Base-by-base conservation (phyloP, 495 filamentous ascomycete genomes). In the Extremus antarcticus region DNA sequence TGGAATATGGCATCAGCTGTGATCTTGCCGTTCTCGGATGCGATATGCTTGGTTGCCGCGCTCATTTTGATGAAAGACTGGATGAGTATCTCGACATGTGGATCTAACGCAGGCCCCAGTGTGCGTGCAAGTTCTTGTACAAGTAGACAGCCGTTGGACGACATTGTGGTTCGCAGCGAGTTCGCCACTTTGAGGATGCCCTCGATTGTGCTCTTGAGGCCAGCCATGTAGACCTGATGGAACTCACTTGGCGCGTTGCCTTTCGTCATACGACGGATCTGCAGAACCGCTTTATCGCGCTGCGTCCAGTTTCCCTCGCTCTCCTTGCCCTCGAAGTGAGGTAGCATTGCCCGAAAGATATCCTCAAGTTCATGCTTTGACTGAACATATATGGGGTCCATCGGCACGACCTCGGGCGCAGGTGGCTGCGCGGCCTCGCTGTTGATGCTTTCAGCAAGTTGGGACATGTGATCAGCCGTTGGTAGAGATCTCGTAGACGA, bases 61-160 rank as follows among this genome's bases (percentile, higher is more conserved):
- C 83, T 91, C 50, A 95, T 78, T 65, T 95, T 95, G 70, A 95
- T 80, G 57, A 95, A 76, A 55, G 84, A 88, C 54, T 92, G 88
- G 68, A 97, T 80, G 8, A 96, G 74, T 16, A 95, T 78, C 63
- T 98, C 92, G 20, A 92, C 83, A 82, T 94, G 89, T 1, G 84
- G 74, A 62, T 98, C 92, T 43, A 97, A 78, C 54, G 75, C 84
- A 0, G 89, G 76, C 1, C 89, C 88, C 43, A 84, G 82, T 17
- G 76, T 79, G 54, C 74, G 80, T 11, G 88, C 90, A 21, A 96
- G 69, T 41, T 97, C 92, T 63, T 95, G 90, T 40, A 97, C 75
- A 41, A 95, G 71, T 52, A 79, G 82, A 63, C 88, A 92, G 9
- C 86, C 90, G 62, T 86, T 85, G 24, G 86, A 90, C 1, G 85